Conservation (phyloP, 1,284 basidiomycete species). For the Boletus semigastroideus region DNA sequence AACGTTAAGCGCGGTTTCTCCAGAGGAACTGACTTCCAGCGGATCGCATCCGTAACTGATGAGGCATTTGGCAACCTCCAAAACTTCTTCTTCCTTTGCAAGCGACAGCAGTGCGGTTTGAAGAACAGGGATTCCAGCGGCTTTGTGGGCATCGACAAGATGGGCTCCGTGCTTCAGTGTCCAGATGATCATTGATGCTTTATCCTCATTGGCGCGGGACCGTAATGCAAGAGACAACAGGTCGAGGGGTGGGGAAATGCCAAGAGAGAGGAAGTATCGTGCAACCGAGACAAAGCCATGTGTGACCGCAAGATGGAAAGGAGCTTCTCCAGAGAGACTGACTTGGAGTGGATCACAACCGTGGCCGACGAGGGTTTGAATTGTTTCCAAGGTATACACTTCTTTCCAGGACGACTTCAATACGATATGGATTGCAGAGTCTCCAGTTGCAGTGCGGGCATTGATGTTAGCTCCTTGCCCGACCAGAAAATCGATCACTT, state of each 20-base stretch:
- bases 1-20: neutral
- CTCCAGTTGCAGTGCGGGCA: no score
- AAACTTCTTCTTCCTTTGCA: neutral
- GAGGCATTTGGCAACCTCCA: neutral
- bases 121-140: neutral
- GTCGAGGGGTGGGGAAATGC: neutral
- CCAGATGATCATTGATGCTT: no score
- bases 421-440: neutral
- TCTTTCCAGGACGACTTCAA: no score
- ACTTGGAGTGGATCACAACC: neutral
- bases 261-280: neutral
- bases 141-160: no score
- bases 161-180: no score
- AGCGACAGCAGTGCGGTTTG: neutral
- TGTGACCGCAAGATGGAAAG: neutral
- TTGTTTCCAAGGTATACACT: neutral
- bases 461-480: no score
- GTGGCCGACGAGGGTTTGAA: neutral
- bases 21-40: neutral
- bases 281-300: neutral
- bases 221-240: neutral
- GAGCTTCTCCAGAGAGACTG: neutral
- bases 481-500: no score
- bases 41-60: neutral
- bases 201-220: no score